A percentile compares a stretch with the other conserved stretches of the same genome.
phyloP scores from a whole-genome alignment of 805 yeast species.

The Priceomyces medius region DNA sequence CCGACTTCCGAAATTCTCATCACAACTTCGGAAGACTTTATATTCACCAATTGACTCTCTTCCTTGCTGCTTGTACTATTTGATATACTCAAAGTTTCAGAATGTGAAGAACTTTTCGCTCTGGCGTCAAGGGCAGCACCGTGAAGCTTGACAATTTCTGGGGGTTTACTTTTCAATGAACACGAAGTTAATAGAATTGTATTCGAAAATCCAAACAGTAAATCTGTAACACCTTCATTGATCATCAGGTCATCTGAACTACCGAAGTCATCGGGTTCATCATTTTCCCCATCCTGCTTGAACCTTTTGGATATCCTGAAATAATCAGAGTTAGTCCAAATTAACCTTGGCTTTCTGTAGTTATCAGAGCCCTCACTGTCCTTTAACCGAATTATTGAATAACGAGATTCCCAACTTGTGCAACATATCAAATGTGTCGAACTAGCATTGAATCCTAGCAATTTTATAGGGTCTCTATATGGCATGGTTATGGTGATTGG shows the following conservation, averaged over 20 bases:
- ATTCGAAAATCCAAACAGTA: slow-evolving; percentile 52
- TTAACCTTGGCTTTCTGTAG: slow-evolving; percentile 37
- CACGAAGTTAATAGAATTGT: slow-evolving; percentile 38
- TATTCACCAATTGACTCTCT: slow-evolving; percentile 43
- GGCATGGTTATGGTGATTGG: slow-evolving; percentile 79
- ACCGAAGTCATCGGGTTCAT: slow-evolving; percentile 16
- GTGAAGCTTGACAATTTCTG: slow-evolving; percentile 31
- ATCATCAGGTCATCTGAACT: slow-evolving; percentile 36
- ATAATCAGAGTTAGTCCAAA: slow-evolving; percentile 34
- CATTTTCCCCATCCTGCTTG: slow-evolving; percentile 14
- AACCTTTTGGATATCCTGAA: slow-evolving; percentile 13
- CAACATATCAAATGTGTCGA: slow-evolving; percentile 73
- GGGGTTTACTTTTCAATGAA: slow-evolving; percentile 32
- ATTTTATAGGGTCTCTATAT: slow-evolving; percentile 79
- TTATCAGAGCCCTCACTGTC: slow-evolving; percentile 51
- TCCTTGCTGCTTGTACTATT: slow-evolving; percentile 17
- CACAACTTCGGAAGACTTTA: slow-evolving; percentile 30
- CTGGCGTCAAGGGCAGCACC: slow-evolving; percentile 51
- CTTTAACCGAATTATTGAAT: slow-evolving; percentile 67
- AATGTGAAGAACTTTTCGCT: slow-evolving; percentile 5
- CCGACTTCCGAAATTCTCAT: slow-evolving; percentile 79
- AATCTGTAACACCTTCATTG: slow-evolving; percentile 85
- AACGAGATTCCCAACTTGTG: slow-evolving; percentile 74
- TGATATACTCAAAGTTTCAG: slow-evolving; percentile 21
- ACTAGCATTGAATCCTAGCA: slow-evolving; percentile 69